Percentiles rank a stretch among this genome's conserved stretches.
Conservation (phyloP, 176 grass and related monocot genomes). For the Panicum miliaceum region DNA sequence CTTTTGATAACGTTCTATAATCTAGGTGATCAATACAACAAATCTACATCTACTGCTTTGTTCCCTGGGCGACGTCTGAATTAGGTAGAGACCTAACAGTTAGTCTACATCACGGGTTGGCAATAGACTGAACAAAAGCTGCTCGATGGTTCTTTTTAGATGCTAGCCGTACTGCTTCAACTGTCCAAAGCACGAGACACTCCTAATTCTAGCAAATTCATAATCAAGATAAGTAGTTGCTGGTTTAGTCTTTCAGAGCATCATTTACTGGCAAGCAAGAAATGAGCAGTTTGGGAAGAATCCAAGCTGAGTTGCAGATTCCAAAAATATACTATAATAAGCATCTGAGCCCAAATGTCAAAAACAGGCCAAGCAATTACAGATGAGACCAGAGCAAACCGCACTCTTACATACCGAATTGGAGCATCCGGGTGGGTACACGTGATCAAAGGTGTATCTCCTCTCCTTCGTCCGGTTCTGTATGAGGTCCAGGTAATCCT, state of each 20-base stretch:
- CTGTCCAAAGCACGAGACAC: slow-evolving; percentile 21
- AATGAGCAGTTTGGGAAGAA: slow-evolving; percentile 11
- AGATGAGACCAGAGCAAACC: slow-evolving; percentile 4
- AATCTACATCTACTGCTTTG: slow-evolving; percentile 31
- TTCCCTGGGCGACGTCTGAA: slow-evolving; percentile 16
- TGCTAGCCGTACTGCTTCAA: slow-evolving; percentile 28
- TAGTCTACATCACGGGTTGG: slow-evolving; percentile 33
- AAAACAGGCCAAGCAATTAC: slow-evolving; percentile 19
- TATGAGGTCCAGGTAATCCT: slow-evolving; percentile 92
- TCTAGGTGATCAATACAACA: slow-evolving; percentile 13
- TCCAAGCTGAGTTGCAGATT: slow-evolving; percentile 3
- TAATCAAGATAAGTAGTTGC: slow-evolving; percentile 21
- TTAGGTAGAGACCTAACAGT: slow-evolving; percentile 50
- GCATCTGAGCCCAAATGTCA: background rate
- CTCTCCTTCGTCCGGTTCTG: slow-evolving; percentile 96
- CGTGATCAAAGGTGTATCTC: slow-evolving; percentile 95
- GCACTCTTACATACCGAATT: slow-evolving; percentile 66
- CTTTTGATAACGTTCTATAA: background rate
- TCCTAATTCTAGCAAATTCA: slow-evolving; percentile 25
- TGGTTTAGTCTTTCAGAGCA: background rate
- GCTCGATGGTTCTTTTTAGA: slow-evolving; percentile 37
- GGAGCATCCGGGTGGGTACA: slow-evolving; percentile 74
- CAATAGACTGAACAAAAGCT: slow-evolving; percentile 27
- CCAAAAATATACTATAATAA: background rate
- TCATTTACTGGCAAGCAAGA: slow-evolving; percentile 22